phyloP scores from a whole-genome alignment of 2,329 filamentous ascomycete genomes.

The Aureobasidium sp. region DNA sequence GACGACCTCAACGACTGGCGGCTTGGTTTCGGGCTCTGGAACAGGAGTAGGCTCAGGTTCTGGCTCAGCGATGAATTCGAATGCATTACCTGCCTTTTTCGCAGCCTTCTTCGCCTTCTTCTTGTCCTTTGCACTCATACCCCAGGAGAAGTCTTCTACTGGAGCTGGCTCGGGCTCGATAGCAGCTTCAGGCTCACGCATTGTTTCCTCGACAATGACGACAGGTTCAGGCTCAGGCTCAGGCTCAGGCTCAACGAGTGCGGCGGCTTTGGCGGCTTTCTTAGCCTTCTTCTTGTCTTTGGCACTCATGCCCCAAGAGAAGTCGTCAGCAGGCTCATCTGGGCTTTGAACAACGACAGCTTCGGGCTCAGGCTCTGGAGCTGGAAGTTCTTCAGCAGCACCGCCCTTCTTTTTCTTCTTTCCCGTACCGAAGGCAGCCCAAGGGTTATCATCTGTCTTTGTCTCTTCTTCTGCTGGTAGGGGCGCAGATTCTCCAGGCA shows the following conservation, averaged over 20 bases:
- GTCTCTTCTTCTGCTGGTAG: constrained; percentile 23
- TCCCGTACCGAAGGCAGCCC: constrained; percentile 24
- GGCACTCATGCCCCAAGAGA: constrained; percentile 20
- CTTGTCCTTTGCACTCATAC: constrained; percentile 36
- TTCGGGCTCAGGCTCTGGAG: constrained; percentile 1
- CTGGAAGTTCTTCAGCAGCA: constrained; percentile 7
- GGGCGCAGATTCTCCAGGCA: constrained; percentile 15
- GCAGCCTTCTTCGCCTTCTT: constrained; percentile 46
- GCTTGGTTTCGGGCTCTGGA: constrained; percentile 26
- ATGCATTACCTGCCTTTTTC: constrained; percentile 30
- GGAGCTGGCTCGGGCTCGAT: constrained; percentile 36
- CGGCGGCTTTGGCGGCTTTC: constrained; percentile 32
- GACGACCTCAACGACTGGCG: constrained; percentile 20
- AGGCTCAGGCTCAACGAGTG: constrained; percentile 24
- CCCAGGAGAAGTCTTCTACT: constrained; percentile 27
- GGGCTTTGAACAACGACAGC: not conserved
- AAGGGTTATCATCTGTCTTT: constrained; percentile 28
- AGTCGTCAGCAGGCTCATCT: constrained; percentile 21
- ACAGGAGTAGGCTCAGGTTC: constrained; percentile 25
- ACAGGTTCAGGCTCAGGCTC: constrained; percentile 20
- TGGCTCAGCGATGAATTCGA: constrained; percentile 22
- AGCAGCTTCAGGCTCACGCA: constrained; percentile 29
- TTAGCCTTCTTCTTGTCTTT: constrained; percentile 27
- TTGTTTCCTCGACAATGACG: constrained; percentile 19
- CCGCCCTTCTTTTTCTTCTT: constrained; percentile 35